These are phyloP conservation scores for Filosporella fistucella DNA, from an alignment of 495 filamentous ascomycete genomes.

Conservation along the genomic window DNA sequence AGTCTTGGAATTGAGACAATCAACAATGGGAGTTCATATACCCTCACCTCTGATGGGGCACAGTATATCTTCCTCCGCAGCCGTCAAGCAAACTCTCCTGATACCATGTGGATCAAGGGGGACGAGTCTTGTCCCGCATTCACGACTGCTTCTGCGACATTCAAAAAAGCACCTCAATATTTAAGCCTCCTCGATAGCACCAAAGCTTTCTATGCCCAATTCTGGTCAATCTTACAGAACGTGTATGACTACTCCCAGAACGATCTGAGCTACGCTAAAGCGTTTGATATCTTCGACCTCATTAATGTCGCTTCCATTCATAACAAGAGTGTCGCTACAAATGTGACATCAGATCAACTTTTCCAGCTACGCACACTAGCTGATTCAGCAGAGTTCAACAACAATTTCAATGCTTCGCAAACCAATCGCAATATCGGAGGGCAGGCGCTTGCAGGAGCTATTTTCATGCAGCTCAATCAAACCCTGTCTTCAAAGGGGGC, in stretches of 20 bases:
- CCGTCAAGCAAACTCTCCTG: slow-evolving; percentile 43
- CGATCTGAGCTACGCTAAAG: slow-evolving; percentile 16
- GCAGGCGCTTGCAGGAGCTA: slow-evolving; percentile 60
- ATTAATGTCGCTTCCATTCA: slow-evolving; percentile 67
- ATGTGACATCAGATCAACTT: slow-evolving; percentile 37
- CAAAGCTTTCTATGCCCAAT: not conserved
- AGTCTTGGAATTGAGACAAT: slow-evolving; percentile 38
- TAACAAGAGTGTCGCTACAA: slow-evolving; percentile 42
- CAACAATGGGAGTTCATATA: slow-evolving; percentile 49
- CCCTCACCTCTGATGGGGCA: slow-evolving; percentile 61
- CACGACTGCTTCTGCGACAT: slow-evolving; percentile 58
- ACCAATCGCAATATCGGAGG: slow-evolving; percentile 42
- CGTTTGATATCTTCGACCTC: slow-evolving; percentile 62
- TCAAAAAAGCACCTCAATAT: slow-evolving; percentile 47
- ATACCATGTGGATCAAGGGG: slow-evolving; percentile 5
- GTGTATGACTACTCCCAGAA: not conserved
- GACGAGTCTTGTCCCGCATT: slow-evolving; percentile 26
- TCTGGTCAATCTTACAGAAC: not conserved
- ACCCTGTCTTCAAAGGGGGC: slow-evolving; percentile 45
- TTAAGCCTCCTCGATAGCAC: slow-evolving; percentile 17
- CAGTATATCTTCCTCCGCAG: slow-evolving; percentile 72
- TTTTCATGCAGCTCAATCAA: slow-evolving; percentile 55
- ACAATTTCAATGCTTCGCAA: slow-evolving; percentile 42
- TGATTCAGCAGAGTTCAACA: slow-evolving; percentile 60
- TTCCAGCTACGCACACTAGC: slow-evolving; percentile 60